Evolutionary conservation across 2,329 filamentous ascomycete species (phyloP).

Genomic region (Xylariaceae sp.): DNA sequence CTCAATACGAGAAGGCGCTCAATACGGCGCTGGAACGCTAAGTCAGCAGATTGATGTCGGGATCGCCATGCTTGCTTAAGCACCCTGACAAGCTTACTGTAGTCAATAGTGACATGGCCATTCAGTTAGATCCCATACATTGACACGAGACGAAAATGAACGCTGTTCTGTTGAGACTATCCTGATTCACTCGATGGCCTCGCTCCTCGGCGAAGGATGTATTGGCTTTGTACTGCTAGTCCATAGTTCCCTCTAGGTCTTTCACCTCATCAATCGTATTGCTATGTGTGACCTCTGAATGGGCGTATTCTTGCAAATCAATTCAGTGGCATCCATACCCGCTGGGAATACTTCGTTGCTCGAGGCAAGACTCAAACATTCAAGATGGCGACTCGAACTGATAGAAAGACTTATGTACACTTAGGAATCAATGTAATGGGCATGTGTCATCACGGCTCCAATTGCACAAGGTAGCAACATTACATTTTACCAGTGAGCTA

Average conservation of each 20-base stretch:
- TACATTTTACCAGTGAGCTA: neutral
- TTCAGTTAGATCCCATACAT: neutral
- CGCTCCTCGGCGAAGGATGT: constrained; percentile 1
- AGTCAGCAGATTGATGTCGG: neutral
- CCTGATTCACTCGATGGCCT: constrained; percentile 2
- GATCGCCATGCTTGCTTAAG: constrained; percentile 6
- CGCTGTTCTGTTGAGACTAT: neutral
- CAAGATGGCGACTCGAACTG: neutral
- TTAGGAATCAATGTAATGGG: neutral
- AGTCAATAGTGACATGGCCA: neutral
- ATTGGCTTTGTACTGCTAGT: constrained; percentile 5
- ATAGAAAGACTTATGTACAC: neutral
- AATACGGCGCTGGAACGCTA: constrained; percentile 19
- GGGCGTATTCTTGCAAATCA: neutral
- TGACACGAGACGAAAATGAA: neutral
- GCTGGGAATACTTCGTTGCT: neutral
- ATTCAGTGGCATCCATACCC: neutral
- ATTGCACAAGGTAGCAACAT: neutral
- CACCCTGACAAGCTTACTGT: neutral
- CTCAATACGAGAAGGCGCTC: constrained; percentile 32
- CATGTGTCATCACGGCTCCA: neutral
- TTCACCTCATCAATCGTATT: neutral
- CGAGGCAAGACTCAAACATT: neutral
- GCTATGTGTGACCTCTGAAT: constrained; percentile 4
- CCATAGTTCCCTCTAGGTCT: neutral